Base-by-base conservation (phyloP, 225 moss, liverwort and hornwort species). In the Takakia lepidozioides region DNA sequence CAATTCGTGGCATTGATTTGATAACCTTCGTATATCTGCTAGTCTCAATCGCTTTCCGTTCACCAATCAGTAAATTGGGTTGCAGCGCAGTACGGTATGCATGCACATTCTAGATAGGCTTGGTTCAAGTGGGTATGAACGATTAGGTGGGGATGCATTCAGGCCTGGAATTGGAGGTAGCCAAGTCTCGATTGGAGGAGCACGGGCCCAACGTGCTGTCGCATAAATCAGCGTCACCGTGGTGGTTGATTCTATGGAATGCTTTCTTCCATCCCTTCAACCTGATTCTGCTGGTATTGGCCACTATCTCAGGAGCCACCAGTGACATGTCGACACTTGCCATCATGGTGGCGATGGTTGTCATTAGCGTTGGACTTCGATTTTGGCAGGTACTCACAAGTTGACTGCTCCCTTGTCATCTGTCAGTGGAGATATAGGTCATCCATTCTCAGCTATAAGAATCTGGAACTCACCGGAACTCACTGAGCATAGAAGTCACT, bases 191-290 rank as follows among this genome's bases (percentile, higher is more conserved):
- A 29, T 48, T 66, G 53, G 40, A 19, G 29, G 59, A 66, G 53
- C 41, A 53, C 29, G 66, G 66, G 22, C 59, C 53, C 1, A 66
- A 66, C 28, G 29, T 66, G 8, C 48, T 66, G 29, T 54, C 66
- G 10, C 46, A 59, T 59, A 66, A 66, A 32, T 53, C 66, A 39
- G 38, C 59, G 24, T 5, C 53, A 7, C 52, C 66, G 3, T 59
- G 66, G 66, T 66, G 66, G 66, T 45, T 26, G 19, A 52, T 66
- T 40, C 9, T 59, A 24, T 66, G 53, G 66, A 35, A 66, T 11
- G 59, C 66, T 23, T 54, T 43, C 47, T 66, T 58, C 34, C 59
- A 66, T 66, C 59, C 59, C 11, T 66, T 66, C 52, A 66, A 66
- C 40, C 28, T 66, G 10, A 66, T 66, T 27, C 54, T 66, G n/a